These are phyloP conservation scores for Colletotrichum sp. DNA, from an alignment of 2,329 filamentous ascomycete genomes.

Conservation along the genomic window DNA sequence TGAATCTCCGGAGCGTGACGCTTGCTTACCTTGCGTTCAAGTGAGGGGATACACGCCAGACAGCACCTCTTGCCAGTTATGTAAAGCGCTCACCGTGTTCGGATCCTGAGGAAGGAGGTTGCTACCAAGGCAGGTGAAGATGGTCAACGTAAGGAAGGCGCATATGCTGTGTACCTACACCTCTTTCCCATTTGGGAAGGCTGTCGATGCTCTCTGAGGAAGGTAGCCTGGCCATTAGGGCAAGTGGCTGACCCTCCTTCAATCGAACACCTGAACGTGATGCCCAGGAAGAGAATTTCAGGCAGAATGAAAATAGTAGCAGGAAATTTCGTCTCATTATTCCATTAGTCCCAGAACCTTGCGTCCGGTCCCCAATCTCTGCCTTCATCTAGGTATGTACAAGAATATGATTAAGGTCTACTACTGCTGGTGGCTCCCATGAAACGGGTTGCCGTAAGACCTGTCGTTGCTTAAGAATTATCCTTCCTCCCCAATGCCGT, in stretches of 20 bases:
- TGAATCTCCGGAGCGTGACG: rapidly evolving
- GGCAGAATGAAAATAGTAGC: rapidly evolving
- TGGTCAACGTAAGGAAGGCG: background rate
- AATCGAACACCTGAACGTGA: rapidly evolving
- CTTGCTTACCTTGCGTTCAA: background rate
- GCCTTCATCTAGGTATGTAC: constrained; percentile 4
- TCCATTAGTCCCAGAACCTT: background rate
- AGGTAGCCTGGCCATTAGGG: rapidly evolving
- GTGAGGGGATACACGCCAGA: rapidly evolving
- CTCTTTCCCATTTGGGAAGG: background rate
- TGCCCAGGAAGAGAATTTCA: background rate
- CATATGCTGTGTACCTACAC: background rate
- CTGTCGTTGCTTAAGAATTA: background rate
- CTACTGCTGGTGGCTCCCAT: background rate
- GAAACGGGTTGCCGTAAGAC: background rate
- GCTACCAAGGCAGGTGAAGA: background rate
- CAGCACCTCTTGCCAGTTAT: background rate
- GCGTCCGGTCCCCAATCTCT: background rate
- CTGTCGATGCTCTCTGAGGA: rapidly evolving
- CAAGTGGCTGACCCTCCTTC: background rate
- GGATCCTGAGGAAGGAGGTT: background rate
- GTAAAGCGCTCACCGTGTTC: background rate
- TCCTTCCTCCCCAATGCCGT: background rate
- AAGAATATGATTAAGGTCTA: constrained; percentile 1
- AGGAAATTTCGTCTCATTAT: background rate